Percentiles rank a stretch among this genome's conserved stretches.
phyloP scores from a whole-genome alignment of 1,139 yeast species.

The Diutina mesorugosa region DNA sequence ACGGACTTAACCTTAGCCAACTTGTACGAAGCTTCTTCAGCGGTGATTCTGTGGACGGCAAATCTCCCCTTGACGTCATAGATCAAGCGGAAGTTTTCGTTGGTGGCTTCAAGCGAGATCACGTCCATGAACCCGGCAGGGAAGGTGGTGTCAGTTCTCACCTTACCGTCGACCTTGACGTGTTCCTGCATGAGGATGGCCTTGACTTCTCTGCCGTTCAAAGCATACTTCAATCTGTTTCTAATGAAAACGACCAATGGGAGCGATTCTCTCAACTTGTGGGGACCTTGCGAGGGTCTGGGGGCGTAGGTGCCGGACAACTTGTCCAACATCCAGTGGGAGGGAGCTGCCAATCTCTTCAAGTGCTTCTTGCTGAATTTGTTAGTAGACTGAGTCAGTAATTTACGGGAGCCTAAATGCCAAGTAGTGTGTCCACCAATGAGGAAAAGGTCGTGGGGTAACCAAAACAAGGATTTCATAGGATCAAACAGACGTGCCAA shows the following conservation, averaged over 20 bases:
- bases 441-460: background rate
- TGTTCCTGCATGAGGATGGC: constrained; percentile 99
- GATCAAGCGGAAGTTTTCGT: constrained; percentile 97
- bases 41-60: constrained; percentile 98
- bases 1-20: constrained; percentile 96
- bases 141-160: constrained; percentile 96
- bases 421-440: background rate
- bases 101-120: constrained; percentile 91
- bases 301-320: constrained; percentile 99
- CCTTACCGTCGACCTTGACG: constrained; percentile 98
- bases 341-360: constrained; percentile 98
- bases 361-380: constrained; percentile 73
- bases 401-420: background rate
- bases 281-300: constrained; percentile 99
- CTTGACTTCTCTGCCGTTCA: constrained; percentile 99
- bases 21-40: constrained; percentile 96
- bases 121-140: constrained; percentile 99
- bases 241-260: constrained; percentile 97
- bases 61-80: constrained; percentile 98
- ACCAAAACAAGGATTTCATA: background rate
- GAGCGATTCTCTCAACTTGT: constrained; percentile 97
- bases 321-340: constrained; percentile 99
- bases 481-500: too few species aligned
- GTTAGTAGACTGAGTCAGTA: constrained; percentile 15
- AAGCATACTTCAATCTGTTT: constrained; percentile 99